Evolutionary conservation across 495 filamentous ascomycete species (phyloP).

Genomic region (Podospora anserina): DNA sequence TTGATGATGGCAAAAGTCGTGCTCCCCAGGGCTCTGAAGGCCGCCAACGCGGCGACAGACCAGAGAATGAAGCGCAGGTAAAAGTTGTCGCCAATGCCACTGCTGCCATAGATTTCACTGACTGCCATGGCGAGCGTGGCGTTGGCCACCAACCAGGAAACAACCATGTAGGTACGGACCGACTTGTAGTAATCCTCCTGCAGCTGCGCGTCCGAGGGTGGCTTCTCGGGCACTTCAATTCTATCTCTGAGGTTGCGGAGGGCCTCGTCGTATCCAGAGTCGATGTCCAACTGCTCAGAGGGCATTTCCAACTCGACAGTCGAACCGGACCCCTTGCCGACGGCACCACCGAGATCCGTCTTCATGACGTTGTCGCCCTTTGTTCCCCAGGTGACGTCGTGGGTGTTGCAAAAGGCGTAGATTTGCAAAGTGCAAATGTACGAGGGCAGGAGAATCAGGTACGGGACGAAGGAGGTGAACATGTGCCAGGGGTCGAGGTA

Average conservation of each 20-base stretch:
- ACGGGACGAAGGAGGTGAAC: conserved; percentile 90
- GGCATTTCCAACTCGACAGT: conserved; percentile 94
- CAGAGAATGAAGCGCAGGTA: conserved; percentile 93
- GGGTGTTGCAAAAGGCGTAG: conserved; percentile 99
- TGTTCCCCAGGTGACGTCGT: conserved; percentile 98
- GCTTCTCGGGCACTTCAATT: conserved; percentile 67
- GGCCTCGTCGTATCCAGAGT: conserved; percentile 95
- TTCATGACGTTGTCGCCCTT: conserved; percentile 96
- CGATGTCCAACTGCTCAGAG: conserved; percentile 94
- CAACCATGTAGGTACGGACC: conserved; percentile 97
- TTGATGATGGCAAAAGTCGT: conserved; percentile 79
- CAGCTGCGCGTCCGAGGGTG: conserved; percentile 69
- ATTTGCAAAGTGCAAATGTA: conserved; percentile 98
- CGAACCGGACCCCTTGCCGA: conserved; percentile 64
- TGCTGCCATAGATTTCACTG: conserved; percentile 74
- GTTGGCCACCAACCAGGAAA: conserved; percentile 93
- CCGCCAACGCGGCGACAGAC: conserved; percentile 80
- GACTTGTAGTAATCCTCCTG: conserved; percentile 99
- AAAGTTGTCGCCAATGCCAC: conserved; percentile 71
- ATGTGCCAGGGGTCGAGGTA: conserved; percentile 99
- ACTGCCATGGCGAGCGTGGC: conserved; percentile 91
- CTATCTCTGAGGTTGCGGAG: conserved; percentile 93
- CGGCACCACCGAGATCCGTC: conserved; percentile 84
- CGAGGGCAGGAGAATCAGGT: conserved; percentile 83
- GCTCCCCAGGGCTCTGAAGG: conserved; percentile 79